These are phyloP conservation scores for Hypoxylon sp. DNA, from an alignment of 2,329 filamentous ascomycete species.

Conservation along the genomic window DNA sequence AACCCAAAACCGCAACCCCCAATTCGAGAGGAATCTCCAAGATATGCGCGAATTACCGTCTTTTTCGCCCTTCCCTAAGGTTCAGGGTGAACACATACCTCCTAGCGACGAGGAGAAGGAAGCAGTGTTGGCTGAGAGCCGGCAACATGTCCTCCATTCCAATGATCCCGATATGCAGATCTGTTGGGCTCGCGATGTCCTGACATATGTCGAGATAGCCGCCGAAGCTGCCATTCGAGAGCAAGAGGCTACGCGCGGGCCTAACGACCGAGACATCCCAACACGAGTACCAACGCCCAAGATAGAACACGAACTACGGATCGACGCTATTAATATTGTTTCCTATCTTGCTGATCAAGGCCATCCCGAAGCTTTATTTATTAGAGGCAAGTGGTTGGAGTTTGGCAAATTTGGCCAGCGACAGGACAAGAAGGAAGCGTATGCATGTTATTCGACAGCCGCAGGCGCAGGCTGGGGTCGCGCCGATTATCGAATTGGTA, in stretches of 20 bases:
- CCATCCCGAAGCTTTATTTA: conserved; percentile 94
- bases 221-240: conserved; percentile 82
- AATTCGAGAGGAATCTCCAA: conserved; percentile 58
- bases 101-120: conserved; percentile 96
- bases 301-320: conserved; percentile 87
- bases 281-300: conserved; percentile 83
- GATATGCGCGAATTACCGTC: conserved; percentile 74
- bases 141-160: conserved; percentile 87
- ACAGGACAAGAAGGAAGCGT: conserved; percentile 95
- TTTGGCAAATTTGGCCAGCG: conserved; percentile 96
- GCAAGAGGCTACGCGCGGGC: conserved; percentile 55
- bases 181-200: conserved; percentile 93
- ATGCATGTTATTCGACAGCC: conserved; percentile 86
- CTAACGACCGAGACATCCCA: conserved; percentile 57
- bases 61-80: conserved; percentile 92
- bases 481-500: conserved; percentile 96
- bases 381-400: conserved; percentile 96
- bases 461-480: conserved; percentile 87
- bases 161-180: conserved; percentile 97
- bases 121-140: conserved; percentile 86
- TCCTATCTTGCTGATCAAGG: conserved; percentile 90
- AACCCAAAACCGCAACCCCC: conserved; percentile 56
- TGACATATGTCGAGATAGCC: conserved; percentile 89
- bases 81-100: conserved; percentile 89
- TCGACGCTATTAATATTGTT: conserved; percentile 93